Base-by-base conservation (phyloP, 2,329 filamentous ascomycete species). In the Microascus cirrosus region DNA sequence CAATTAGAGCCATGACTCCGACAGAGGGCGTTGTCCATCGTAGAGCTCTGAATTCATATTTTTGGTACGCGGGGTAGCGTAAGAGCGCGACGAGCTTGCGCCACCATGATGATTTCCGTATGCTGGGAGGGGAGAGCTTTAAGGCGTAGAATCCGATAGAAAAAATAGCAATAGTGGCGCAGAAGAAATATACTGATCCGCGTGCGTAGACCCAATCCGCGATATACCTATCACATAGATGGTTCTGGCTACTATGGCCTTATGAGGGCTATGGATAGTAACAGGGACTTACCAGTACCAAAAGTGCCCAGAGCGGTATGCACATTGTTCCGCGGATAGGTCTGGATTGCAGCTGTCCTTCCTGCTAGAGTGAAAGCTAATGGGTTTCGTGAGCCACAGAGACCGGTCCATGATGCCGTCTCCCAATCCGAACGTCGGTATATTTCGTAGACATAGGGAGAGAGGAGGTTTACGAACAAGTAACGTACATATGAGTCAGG, bases 151-250 rank as follows among this genome's bases (percentile, higher is more conserved):
- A 62, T 2, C 68, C 66, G 20, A 81, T 65, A 25, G 73, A 65
- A 61, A 79, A 82, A 13, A 81, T 59, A 1, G 71, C 69, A 57
- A 82, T 76, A n/a, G 68, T 65, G 0, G 70, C 69, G 62, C 78
- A 69, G 65, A 82, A 76, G 61, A 83, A 78, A 52, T 77, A 79
- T 2, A 81, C 67, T 0, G 79, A 81, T 7, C 73, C 72, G 3
- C 82, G 65, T 0, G 74, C 77, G 61, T 77, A 83, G 39, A 76
- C 73, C 61, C 77, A 73, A 62, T 83, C 81, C 24, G 79, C 75
- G 58, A 79, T 42, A 18, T 42, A 42, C 36, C 36, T 42, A 15
- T 42, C 36, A 42, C n/a, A 7, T 4, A 42, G 36, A 42, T 18
- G n/a, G 15, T 15, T 7, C 36, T 42, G 36, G 12, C n/a, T 42